phyloP scores from a whole-genome alignment of 148 eudicot species.

The Polygonum maritimum region DNA sequence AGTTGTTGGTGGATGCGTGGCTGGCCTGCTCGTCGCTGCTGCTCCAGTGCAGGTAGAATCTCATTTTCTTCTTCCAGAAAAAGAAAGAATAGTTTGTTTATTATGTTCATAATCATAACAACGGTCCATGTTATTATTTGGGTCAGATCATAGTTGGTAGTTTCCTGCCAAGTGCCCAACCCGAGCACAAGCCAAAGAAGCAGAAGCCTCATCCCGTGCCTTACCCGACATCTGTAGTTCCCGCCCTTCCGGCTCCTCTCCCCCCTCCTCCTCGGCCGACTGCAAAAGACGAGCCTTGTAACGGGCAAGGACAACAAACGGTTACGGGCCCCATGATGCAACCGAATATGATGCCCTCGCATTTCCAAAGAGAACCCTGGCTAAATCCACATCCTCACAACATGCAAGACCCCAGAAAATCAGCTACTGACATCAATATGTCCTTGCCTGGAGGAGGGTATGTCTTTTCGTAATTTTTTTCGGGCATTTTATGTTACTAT shows the following conservation, averaged over 20 bases:
- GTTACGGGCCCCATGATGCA: constrained; percentile 16
- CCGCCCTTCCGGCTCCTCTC: constrained; percentile 14
- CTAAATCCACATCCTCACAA: constrained; percentile 19
- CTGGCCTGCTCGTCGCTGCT: constrained; percentile 33
- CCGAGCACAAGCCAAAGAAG: constrained; percentile 37
- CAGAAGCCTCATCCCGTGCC: constrained; percentile 22
- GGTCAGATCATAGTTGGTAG: constrained; percentile 37
- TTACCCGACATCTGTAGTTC: constrained; percentile 17
- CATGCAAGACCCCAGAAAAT: constrained; percentile 29
- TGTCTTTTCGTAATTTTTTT: neutral
- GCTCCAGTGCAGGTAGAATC: constrained; percentile 18
- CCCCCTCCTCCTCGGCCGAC: neutral
- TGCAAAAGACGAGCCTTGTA: constrained; percentile 25
- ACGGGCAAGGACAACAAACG: constrained; percentile 26
- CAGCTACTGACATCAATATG: constrained; percentile 38
- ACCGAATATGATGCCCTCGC: constrained; percentile 16
- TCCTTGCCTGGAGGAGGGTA: constrained; percentile 44
- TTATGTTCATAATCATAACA: neutral
- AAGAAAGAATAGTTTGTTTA: neutral
- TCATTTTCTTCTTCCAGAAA: neutral
- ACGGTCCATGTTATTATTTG: neutral
- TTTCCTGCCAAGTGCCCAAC: constrained; percentile 34
- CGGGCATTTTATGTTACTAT: neutral
- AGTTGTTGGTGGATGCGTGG: constrained; percentile 16
- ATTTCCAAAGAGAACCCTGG: constrained; percentile 29